phyloP scores from a whole-genome alignment of 139 green algal species.

The Pleodorina starrii region DNA sequence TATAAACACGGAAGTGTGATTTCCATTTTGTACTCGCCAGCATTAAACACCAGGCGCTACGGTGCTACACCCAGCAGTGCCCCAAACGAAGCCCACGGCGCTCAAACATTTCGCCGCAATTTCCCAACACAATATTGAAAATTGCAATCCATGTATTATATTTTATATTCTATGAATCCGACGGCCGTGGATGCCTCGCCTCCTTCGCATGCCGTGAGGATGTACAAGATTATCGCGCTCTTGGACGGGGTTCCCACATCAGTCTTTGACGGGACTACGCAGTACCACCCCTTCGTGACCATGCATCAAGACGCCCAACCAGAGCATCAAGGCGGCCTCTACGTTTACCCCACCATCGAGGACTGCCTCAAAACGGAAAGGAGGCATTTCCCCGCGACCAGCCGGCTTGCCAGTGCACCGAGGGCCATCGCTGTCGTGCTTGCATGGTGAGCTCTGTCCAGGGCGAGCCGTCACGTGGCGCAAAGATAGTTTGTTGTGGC shows the following conservation, averaged over 20 bases:
- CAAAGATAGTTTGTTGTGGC: too few relatives aligned
- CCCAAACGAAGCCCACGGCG: too few relatives aligned
- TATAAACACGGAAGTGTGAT: too few relatives aligned
- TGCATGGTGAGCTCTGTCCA: slow-evolving; percentile 37
- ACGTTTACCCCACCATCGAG: slow-evolving; percentile 4
- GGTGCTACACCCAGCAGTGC: too few relatives aligned
- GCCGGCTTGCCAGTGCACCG: not conserved
- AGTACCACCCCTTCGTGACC: not conserved
- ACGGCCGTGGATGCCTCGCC: not conserved
- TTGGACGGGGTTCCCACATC: not conserved
- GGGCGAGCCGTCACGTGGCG: too few relatives aligned
- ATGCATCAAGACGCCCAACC: slow-evolving; percentile 1
- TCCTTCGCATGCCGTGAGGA: not conserved
- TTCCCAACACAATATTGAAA: too few relatives aligned
- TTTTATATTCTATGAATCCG: not conserved
- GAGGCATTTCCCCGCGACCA: not conserved
- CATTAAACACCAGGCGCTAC: too few relatives aligned
- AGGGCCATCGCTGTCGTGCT: not conserved
- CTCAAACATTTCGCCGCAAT: too few relatives aligned
- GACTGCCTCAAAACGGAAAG: not conserved
- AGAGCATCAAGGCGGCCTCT: slow-evolving; percentile 1
- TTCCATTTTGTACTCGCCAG: too few relatives aligned
- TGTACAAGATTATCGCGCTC: slow-evolving; percentile 27
- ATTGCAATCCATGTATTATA: too few relatives aligned
- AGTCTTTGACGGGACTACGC: slow-evolving; percentile 1